Evolutionary conservation across 164 flowering plant genomes (phyloP).

Genomic region (Kingdonia uniflora): DNA sequence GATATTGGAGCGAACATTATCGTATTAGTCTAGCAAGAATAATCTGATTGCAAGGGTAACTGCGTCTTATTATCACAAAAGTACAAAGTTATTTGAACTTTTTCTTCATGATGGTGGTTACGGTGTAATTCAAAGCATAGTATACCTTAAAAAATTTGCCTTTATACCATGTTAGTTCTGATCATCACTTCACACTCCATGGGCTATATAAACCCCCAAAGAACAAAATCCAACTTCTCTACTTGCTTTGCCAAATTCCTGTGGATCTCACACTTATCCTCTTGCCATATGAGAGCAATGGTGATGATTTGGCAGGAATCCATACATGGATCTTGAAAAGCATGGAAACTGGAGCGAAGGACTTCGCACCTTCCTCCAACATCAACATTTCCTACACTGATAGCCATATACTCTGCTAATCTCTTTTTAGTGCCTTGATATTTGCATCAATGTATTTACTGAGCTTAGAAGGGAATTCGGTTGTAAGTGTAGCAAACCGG

Average conservation of each 20-base stretch:
- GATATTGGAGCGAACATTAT: no score
- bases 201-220: slow-evolving; percentile 20
- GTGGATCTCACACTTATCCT: slow-evolving; percentile 10
- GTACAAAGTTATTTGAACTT: neutral
- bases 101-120: neutral
- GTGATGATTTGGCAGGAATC: slow-evolving; percentile 16
- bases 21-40: no score
- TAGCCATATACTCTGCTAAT: slow-evolving; percentile 3
- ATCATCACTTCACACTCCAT: slow-evolving; percentile 3
- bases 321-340: slow-evolving; percentile 24
- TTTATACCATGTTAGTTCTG: neutral
- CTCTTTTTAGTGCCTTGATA: neutral
- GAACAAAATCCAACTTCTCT: slow-evolving; percentile 8
- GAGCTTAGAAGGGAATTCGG: slow-evolving; percentile 11
- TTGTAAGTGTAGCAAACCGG: slow-evolving; percentile 33
- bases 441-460: neutral
- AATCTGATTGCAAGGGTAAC: no score
- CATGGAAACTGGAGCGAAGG: slow-evolving; percentile 11
- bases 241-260: slow-evolving; percentile 20
- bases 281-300: slow-evolving; percentile 13
- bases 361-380: slow-evolving; percentile 12
- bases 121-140: slow-evolving; percentile 7
- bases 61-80: no score
- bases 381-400: slow-evolving; percentile 3
- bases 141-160: slow-evolving; percentile 1